Percentiles rank a stretch among this genome's conserved stretches.
Conservation (phyloP, 768 basidiomycete species). For the Pulveroboletus sp. region DNA sequence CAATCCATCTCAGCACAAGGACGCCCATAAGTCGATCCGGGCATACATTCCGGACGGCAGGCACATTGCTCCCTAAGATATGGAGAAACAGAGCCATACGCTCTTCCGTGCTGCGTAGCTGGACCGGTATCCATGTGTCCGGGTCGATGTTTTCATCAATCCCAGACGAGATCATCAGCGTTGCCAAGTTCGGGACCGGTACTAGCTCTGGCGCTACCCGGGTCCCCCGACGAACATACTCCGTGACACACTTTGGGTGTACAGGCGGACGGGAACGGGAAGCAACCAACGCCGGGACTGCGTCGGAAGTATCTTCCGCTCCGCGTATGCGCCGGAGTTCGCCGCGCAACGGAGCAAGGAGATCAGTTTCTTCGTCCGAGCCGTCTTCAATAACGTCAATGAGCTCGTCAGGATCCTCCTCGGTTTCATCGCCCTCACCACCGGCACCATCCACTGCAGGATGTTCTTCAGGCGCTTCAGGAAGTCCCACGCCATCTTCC, state of each 20-base stretch:
- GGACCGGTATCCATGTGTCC: slow-evolving; percentile 40
- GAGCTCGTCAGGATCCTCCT: slow-evolving; percentile 56
- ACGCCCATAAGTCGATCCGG: slow-evolving; percentile 46
- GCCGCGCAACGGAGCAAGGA: slow-evolving; percentile 66
- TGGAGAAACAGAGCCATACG: slow-evolving; percentile 57
- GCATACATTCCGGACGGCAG: slow-evolving; percentile 45
- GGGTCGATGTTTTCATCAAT: slow-evolving; percentile 20
- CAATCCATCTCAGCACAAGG: slow-evolving; percentile 63
- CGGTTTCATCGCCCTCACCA: slow-evolving; percentile 31
- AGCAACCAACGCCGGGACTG: slow-evolving; percentile 31
- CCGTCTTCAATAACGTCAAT: slow-evolving; percentile 68
- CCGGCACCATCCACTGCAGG: slow-evolving; percentile 19
- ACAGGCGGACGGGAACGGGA: slow-evolving; percentile 23
- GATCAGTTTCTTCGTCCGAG: slow-evolving; percentile 47
- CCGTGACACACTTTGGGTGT: slow-evolving; percentile 35
- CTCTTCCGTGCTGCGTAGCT: slow-evolving; percentile 46
- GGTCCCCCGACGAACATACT: slow-evolving; percentile 70
- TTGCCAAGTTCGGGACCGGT: slow-evolving; percentile 45
- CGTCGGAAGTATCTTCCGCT: slow-evolving; percentile 32
- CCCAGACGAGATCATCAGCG: slow-evolving; percentile 42
- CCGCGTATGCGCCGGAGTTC: slow-evolving; percentile 58
- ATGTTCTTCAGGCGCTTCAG: slow-evolving; percentile 26
- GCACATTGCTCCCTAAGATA: slow-evolving; percentile 52
- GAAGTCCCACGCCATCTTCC: slow-evolving; percentile 65
- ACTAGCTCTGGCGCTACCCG: slow-evolving; percentile 60